Evolutionary conservation across 257 asterid genomes (phyloP), one percentile per base, ranked within the genome.

Genomic region (Coffea eugenioides): DNA sequence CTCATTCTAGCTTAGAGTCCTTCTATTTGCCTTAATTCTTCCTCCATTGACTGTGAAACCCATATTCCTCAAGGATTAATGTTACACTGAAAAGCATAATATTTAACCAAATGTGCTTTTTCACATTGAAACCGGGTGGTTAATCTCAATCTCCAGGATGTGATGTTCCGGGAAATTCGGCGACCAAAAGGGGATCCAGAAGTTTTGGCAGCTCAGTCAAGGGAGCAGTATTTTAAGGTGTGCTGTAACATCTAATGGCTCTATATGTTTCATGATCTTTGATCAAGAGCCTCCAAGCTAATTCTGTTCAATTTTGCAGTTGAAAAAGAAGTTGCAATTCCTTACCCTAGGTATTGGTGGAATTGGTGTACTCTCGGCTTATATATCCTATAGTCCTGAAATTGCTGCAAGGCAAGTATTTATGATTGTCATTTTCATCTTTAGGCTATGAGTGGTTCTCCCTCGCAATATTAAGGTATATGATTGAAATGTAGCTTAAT

Each of bases 141-240:
- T 74, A 78, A 41, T 57, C 69, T 67, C 23, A 49, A 64, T 52
- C 65, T 74, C 31, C 82, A 95, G 99, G 98, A 95, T 85, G 94
- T 91, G 78, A 88, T 95, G 91, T 71, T 95, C 72, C 86, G 97
- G 77, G 97, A 95, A 82, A 52, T 91, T 3, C 89, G 81, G 49
- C 92, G 91, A 45, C 82, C 92, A 69, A 89, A 90, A 84, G 97
- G 92, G 83, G 97, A 92, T 85, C 98, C 97, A 70, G 85, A 83
- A 84, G 89, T 88, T 66, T 87, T 95, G 88, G 98, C 98, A 59
- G 97, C 97, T 77, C 88, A 83, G 84, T 93, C 98, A 18, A 89
- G 92, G 83, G 98, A 91, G 83, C 97, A 93, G 71, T 95, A 95
- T 78, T 84, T 77, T 81, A 90, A 95, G 98, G 99, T 93, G 54